Evolutionary conservation across 352 stramenopile genomes (phyloP).

Genomic region (Phytophthora vignae): DNA sequence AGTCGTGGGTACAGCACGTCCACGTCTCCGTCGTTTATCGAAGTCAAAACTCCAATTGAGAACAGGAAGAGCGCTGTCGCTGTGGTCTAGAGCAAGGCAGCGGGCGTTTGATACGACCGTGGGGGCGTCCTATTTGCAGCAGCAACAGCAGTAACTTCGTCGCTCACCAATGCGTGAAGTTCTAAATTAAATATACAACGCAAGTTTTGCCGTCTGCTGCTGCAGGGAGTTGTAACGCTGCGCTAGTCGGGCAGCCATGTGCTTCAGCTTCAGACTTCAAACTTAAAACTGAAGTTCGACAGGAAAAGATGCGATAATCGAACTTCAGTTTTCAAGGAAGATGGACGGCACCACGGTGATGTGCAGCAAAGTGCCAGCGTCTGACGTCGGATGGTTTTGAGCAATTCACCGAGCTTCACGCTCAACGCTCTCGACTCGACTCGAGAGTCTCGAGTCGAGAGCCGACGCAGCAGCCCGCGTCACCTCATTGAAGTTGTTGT

Average conservation of each 20-base stretch:
- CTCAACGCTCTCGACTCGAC: too few relatives aligned
- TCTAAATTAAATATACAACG: conserved; percentile 11
- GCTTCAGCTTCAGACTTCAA: background rate
- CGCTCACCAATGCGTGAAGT: background rate
- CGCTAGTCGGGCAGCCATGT: background rate
- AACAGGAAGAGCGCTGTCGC: conserved; percentile 20
- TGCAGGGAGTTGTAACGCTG: background rate
- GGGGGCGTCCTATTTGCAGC: background rate
- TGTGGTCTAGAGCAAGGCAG: conserved; percentile 22
- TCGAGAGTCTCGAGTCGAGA: background rate
- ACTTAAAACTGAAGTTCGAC: conserved; percentile 6
- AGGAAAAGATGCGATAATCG: background rate
- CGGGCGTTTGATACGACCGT: too few relatives aligned
- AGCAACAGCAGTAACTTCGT: background rate
- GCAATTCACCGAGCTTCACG: too few relatives aligned
- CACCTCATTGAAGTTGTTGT: conserved; percentile 6
- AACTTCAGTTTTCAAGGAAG: conserved; percentile 16
- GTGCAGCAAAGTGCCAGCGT: background rate
- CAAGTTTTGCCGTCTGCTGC: conserved; percentile 1
- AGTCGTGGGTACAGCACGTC: conserved; percentile 22
- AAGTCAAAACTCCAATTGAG: conserved; percentile 30
- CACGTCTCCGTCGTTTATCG: conserved; percentile 36
- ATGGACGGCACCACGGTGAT: conserved; percentile 6
- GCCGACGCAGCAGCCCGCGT: background rate
- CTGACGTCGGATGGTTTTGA: background rate